These are phyloP conservation scores for Coniosporium tulheliwenetii DNA, from an alignment of 2,329 filamentous ascomycete species.

Conservation along the genomic window DNA sequence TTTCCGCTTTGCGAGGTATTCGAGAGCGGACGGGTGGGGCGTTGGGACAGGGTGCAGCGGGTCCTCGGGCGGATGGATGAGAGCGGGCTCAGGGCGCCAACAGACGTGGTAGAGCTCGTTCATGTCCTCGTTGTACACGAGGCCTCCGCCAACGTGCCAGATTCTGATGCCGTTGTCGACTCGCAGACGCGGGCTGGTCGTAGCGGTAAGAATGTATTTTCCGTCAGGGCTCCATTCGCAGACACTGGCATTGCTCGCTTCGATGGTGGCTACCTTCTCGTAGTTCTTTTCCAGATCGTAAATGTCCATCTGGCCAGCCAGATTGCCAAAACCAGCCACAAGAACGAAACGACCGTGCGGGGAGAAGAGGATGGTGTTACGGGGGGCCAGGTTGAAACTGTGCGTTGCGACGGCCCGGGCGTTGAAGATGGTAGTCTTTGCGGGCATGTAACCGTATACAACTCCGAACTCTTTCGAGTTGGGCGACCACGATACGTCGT, in stretches of 20 bases:
- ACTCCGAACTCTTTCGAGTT: constrained; percentile 97
- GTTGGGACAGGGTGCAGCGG: constrained; percentile 58
- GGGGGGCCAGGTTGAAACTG: constrained; percentile 70
- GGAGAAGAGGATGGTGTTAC: constrained; percentile 92
- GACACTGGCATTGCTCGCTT: constrained; percentile 88
- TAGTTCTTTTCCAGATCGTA: constrained; percentile 94
- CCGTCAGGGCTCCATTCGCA: constrained; percentile 97
- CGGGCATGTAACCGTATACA: constrained; percentile 97
- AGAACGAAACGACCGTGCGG: constrained; percentile 85
- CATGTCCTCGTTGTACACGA: constrained; percentile 96
- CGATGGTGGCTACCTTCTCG: constrained; percentile 80
- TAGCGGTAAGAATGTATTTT: constrained; percentile 91
- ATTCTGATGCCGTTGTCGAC: constrained; percentile 95
- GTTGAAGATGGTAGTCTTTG: constrained; percentile 97
- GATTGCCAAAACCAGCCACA: constrained; percentile 91
- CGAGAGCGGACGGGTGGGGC: constrained; percentile 68
- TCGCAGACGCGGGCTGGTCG: constrained; percentile 82
- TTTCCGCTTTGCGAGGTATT: constrained; percentile 75
- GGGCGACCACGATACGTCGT: constrained; percentile 96
- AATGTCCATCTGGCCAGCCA: constrained; percentile 94
- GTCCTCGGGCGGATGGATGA: constrained; percentile 47
- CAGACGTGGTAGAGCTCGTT: constrained; percentile 75
- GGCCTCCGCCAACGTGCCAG: constrained; percentile 74
- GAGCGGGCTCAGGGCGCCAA: constrained; percentile 64
- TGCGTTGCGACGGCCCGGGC: constrained; percentile 68